phyloP scores from a whole-genome alignment of 176 grass and related monocot species.

The Metroxylon sagu region DNA sequence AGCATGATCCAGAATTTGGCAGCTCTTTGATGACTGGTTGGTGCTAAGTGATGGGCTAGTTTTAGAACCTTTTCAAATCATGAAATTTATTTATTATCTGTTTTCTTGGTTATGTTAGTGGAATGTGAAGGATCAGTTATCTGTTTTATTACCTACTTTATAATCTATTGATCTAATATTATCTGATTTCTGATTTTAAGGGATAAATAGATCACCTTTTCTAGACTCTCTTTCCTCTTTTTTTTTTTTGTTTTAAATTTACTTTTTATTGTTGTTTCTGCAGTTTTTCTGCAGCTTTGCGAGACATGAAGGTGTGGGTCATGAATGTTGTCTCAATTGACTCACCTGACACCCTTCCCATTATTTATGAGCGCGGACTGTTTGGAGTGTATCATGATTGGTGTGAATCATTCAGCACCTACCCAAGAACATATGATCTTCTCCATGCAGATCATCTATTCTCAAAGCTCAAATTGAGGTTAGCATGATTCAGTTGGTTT shows the following conservation, averaged over 20 bases:
- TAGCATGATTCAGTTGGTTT: constrained; percentile 7
- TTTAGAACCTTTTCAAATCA: too few relatives aligned
- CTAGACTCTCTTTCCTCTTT: not conserved
- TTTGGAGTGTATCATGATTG: constrained; percentile 99
- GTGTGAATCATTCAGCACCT: constrained; percentile 99
- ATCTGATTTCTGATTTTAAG: too few relatives aligned
- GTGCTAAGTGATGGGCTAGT: too few relatives aligned
- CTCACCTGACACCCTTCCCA: constrained; percentile 87
- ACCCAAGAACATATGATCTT: constrained; percentile 91
- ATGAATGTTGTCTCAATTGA: constrained; percentile 94
- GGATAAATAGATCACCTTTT: not conserved
- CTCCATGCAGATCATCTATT: constrained; percentile 93
- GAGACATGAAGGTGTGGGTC: constrained; percentile 78
- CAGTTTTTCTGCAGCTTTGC: constrained; percentile 92
- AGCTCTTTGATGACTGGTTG: too few relatives aligned
- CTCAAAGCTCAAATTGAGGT: constrained; percentile 87
- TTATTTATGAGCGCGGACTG: constrained; percentile 97
- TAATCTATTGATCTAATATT: too few relatives aligned
- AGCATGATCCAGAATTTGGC: too few relatives aligned
- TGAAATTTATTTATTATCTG: too few relatives aligned
- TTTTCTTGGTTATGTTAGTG: too few relatives aligned
- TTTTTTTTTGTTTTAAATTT: constrained; percentile 1
- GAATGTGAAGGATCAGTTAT: too few relatives aligned
- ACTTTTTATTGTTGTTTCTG: constrained; percentile 14
- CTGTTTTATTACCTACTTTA: too few relatives aligned